Evolutionary conservation across 176 grass and related monocot species (phyloP), one percentile per base, ranked within the genome.

Genomic region (Calamus simplicifolius): DNA sequence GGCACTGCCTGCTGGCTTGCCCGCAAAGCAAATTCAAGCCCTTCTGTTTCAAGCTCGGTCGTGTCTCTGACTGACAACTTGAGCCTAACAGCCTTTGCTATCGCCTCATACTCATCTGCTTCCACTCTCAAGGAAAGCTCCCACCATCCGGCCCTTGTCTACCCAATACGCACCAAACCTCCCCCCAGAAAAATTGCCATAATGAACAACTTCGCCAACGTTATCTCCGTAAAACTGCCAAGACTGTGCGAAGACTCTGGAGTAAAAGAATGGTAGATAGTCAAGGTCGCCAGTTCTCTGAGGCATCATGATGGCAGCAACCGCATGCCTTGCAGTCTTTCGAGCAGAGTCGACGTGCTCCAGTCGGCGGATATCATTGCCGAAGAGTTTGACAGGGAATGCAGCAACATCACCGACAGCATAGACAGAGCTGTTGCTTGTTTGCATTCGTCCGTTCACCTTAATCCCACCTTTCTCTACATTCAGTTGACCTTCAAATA

Each of bases 161-260:
- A 92, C 76, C 93, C 93, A 97, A 48, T 97, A 97, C 7, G 84
- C 75, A 62, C 93, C 93, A 38, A 97, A 97, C 35, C 70, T 79
- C 4, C 69, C 81, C 52, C 64, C 59, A 12, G 69, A 52, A 52
- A 91, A 97, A 25, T 88, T 78, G 6, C 93, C 93, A 1, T 80
- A 92, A 65, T 97, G 93, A 60, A 85, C 58, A 16, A 72, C 87
- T 48, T 83, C 81, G 48, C 93, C 93, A 59, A 82, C 48, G 70
- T 88, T 97, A 61, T 97, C 81, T 50, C 93, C 93, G 23, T 92
- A 97, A 73, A 97, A 92, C 58, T 97, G 93, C 93, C 93, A 97
- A 18, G 84, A 88, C 18, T 92, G 68, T 18, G 84, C 64, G 73
- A 97, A 97, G 52, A 97, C 81, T 77, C 93, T 87, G 10, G 93